Base-by-base conservation (phyloP, 2,329 filamentous ascomycete species). In the Paracoccidioides lutzii region DNA sequence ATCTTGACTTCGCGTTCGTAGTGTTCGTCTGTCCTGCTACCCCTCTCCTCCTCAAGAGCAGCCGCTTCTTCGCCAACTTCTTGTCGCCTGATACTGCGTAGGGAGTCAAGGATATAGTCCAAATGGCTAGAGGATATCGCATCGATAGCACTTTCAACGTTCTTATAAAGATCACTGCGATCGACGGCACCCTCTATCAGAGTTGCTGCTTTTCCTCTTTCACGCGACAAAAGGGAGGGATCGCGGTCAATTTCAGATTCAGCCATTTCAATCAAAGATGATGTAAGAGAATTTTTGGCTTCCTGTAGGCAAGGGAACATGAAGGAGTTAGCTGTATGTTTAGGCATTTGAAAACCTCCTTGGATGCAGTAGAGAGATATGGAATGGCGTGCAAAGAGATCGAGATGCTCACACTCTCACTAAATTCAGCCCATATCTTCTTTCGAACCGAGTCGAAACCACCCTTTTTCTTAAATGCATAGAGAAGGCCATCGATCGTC, bases 381-480 rank as follows among this genome's bases (percentile, higher is more conserved):
- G 15, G 12, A 33, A 12, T 6, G 28, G 5, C 12, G 8, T 33
- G 6, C 12, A n/a, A 32, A 40, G 33, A 45, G 22, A 53, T 50
- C 33, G 30, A 22, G 33, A 14, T 43, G 57, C 75, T 59, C 73
- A 81, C 79, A 58, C 75, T 75, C 53, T 76, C 71, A 56, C 78
- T 76, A 58, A 80, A 84, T 56, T 81, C 76, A 10, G 78, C 75
- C 72, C 81, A 81, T 3, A 81, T 70, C 57, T 78, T 75, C 66
- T 83, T 84, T 57, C 82, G 78, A 55, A 84, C 69, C 52, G 70
- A 72, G 65, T 85, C 82, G 63, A 83, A 85, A 55, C 81, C 80
- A 59, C 82, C 82, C 66, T 82, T 83, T 68, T 84, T 84, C 68
- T 83, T 83, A 67, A 83, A 83, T 0, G 78, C 79, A 64, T 82